phyloP scores from a whole-genome alignment of 768 basidiomycete genomes.

The Serendipita indica region DNA sequence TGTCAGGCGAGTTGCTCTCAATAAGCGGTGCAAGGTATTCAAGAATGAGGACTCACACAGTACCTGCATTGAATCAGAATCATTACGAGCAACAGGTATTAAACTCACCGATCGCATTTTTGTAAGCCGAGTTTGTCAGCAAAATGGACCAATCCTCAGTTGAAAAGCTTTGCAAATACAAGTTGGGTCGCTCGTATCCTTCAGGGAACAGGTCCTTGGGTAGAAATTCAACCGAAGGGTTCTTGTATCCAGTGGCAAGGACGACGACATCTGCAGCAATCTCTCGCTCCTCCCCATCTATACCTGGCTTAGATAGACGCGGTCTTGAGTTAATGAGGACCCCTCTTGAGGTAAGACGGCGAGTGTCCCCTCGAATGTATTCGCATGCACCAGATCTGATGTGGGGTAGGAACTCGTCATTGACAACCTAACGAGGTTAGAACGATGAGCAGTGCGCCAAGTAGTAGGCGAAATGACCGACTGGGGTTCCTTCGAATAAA shows the following conservation, averaged over 20 bases:
- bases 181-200: conserved; percentile 33
- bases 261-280: conserved; percentile 35
- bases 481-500: conserved; percentile 35
- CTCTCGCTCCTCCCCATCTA: conserved; percentile 23
- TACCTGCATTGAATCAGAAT: conserved; percentile 14
- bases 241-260: conserved; percentile 39
- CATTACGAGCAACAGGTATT: conserved; percentile 9
- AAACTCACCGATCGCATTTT: conserved; percentile 35
- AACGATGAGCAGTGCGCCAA: background rate
- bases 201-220: conserved; percentile 36
- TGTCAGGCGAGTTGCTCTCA: conserved; percentile 14
- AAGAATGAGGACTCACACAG: conserved; percentile 19
- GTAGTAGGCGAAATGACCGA: conserved; percentile 15
- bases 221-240: conserved; percentile 33
- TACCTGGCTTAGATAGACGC: conserved; percentile 23
- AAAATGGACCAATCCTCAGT: conserved; percentile 39
- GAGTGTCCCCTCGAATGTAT: conserved; percentile 36
- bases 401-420: conserved; percentile 35
- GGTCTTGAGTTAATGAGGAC: conserved; percentile 29
- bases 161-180: conserved; percentile 42
- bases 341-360: conserved; percentile 25
- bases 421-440: conserved; percentile 28
- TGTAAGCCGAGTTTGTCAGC: conserved; percentile 37
- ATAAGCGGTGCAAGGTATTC: conserved; percentile 8
- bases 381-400: conserved; percentile 29